Evolutionary conservation across 371 early-diverging fungal genomes (phyloP), one percentile per base, ranked within the genome.

Genomic region (Syncephalastrum contaminatum): DNA sequence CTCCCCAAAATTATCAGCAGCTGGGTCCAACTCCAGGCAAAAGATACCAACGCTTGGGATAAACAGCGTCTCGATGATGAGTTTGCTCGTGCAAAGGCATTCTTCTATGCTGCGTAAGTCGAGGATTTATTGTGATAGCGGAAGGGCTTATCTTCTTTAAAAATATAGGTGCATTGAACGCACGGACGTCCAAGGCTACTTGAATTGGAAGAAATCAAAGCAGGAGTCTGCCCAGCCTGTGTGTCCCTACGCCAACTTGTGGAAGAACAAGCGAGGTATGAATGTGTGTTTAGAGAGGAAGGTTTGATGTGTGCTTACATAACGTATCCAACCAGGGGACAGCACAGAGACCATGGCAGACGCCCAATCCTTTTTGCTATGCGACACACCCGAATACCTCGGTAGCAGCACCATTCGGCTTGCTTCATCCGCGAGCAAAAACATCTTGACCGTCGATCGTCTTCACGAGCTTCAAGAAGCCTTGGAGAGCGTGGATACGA

Each of bases 221-320:
- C 65, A 80, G 19, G 59, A 72, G 40, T 56, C 64, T 12, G 54
- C 63, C 13, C 67, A 66, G 42, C 70, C 82, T 8, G 75, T 66
- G 0, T 84, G 84, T 57, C 84, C 84, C n/a, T 84, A 69, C 70
- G 84, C 84, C 14, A 80, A 81, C 48, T 62, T 77, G 15, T 84
- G 84, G 84, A 73, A 80, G 58, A 69, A 81, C 64, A 81, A 80
- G 52, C 64, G 67, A 61, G 70, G 75, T 53, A 59, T 15, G 25
- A 5, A 7, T 25, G 4, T 7, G 25, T 25, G 25, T 25, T 3
- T 25, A 5, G 25, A 7, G 25, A 7, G 3, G 25, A 7, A 25
- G 25, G 7, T 25, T 25, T 25, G 25, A n/a, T 25, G 1, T 25
- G 25, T 25, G 25, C 25, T 25, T 25, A 25, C 25, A 7, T 25